These are phyloP conservation scores for Colletotrichum falcatum DNA, from an alignment of 2,329 filamentous ascomycete genomes.

Conservation along the genomic window DNA sequence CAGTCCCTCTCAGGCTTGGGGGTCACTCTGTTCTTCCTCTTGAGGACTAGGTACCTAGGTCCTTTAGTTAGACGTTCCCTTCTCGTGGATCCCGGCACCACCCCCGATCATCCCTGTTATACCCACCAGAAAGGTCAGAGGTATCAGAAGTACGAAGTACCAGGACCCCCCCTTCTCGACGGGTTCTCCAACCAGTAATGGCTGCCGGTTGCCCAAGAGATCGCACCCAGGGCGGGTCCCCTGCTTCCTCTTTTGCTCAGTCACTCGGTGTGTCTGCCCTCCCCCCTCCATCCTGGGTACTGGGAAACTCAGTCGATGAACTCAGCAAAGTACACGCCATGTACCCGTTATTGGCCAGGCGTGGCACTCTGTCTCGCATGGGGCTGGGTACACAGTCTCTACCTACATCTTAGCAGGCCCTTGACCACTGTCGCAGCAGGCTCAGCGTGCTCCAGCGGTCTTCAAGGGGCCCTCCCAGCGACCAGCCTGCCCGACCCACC, in stretches of 20 bases:
- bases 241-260: conserved; percentile 34
- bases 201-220: conserved; percentile 32
- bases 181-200: conserved; percentile 35
- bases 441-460: conserved; percentile 10
- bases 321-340: conserved; percentile 38
- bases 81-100: conserved; percentile 20
- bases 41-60: conserved; percentile 19
- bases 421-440: background rate
- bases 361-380: conserved; percentile 36
- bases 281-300: conserved; percentile 20
- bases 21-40: background rate
- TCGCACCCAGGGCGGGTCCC: conserved; percentile 27
- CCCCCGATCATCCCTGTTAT: conserved; percentile 27
- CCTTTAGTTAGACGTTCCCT: conserved; percentile 14
- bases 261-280: conserved; percentile 10
- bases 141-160: conserved; percentile 21
- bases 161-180: conserved; percentile 14
- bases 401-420: background rate
- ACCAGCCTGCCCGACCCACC: background rate
- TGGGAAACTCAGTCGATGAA: conserved; percentile 39
- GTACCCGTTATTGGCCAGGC: conserved; percentile 36
- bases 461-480: conserved; percentile 10
- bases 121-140: conserved; percentile 27
- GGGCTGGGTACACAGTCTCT: conserved; percentile 16
- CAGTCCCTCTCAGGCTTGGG: background rate